These are phyloP conservation scores for Herpomyces periplanetae DNA, from an alignment of 2,329 filamentous ascomycete species.

Conservation along the genomic window DNA sequence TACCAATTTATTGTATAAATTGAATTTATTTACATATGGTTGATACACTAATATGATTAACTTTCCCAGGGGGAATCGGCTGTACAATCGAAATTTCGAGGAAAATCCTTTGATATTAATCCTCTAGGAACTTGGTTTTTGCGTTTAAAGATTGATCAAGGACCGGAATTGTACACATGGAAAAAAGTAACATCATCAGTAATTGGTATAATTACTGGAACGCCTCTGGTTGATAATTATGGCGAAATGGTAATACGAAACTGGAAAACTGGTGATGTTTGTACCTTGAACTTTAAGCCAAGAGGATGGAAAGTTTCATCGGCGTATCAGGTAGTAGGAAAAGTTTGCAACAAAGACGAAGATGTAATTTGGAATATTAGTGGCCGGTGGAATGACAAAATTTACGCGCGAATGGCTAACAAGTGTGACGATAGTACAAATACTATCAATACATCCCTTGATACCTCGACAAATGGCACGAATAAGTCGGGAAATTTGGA, in stretches of 20 bases:
- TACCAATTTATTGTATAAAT: too few relatives aligned
- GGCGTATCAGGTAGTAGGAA: conserved; percentile 55
- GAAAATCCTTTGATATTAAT: conserved; percentile 87
- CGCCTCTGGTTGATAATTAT: conserved; percentile 88
- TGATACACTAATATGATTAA: conserved; percentile 1
- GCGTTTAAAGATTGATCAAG: conserved; percentile 30
- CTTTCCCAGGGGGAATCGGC: conserved; percentile 37
- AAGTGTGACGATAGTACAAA: conserved; percentile 39
- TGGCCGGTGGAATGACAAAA: conserved; percentile 83
- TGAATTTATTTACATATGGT: too few relatives aligned
- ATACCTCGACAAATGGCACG: conserved; percentile 7
- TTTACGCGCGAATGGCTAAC: conserved; percentile 69
- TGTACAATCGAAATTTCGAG: conserved; percentile 85
- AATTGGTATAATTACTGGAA: conserved; percentile 91
- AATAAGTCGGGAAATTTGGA: conserved; percentile 16
- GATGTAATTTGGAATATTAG: conserved; percentile 56
- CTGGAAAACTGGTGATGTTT: conserved; percentile 74
- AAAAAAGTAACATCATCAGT: conserved; percentile 94
- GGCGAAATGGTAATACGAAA: conserved; percentile 91
- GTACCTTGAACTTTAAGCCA: conserved; percentile 59
- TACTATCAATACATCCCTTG: conserved; percentile 9
- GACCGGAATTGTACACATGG: conserved; percentile 77
- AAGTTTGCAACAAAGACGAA: conserved; percentile 40
- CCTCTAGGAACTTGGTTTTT: conserved; percentile 91
- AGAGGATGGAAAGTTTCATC: conserved; percentile 82